Evolutionary conservation across 176 grass and related monocot genomes (phyloP), one percentile per base, ranked within the genome.

Genomic region (Avena atlantica): DNA sequence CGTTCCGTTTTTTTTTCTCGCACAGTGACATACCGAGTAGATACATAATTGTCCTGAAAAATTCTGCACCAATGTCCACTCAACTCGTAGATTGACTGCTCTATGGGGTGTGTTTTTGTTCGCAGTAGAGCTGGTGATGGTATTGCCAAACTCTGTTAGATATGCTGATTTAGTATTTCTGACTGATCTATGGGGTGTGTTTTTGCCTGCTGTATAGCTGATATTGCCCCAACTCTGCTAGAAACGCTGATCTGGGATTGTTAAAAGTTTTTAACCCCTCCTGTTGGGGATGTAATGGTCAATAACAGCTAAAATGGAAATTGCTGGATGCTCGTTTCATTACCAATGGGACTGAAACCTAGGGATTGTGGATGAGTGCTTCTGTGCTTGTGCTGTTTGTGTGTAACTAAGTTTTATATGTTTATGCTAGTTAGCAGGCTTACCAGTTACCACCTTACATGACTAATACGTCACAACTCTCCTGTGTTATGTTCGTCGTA

Each of bases 321-420:
- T 52, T 76, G 3, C 48, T 53, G 13, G 7, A 50, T 75, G 47
- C 72, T 75, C n/a, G 1, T 75, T 75, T 51, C 21, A 27, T 14
- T 12, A 49, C 44, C n/a, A 2, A 13, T 15, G 20, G 1, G 6
- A 50, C 49, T 49, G 71, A 74, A 74, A 50, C 21, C 12, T 4
- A 21, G 71, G 45, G 45, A 44, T 44, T 36, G 36, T 3, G 9
- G 17, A 27, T 13, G 2, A 24, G 21, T 74, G 45, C 45, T 74
- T 74, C 20, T 50, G 45, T 74, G 45, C 45, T 74, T 74, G 45
- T 50, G 71, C 21, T 50, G 71, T 50, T 50, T 74, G 6, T 74
- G 21, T 23, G 3, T 42, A 70, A 2, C 53, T 12, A n/a, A 37
- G 9, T 20, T 7, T 34, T 31, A 36, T 58, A 60, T 62, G 20